These are phyloP conservation scores for Chlamydomonas sp. DNA, from an alignment of 139 green algal species.

Conservation along the genomic window DNA sequence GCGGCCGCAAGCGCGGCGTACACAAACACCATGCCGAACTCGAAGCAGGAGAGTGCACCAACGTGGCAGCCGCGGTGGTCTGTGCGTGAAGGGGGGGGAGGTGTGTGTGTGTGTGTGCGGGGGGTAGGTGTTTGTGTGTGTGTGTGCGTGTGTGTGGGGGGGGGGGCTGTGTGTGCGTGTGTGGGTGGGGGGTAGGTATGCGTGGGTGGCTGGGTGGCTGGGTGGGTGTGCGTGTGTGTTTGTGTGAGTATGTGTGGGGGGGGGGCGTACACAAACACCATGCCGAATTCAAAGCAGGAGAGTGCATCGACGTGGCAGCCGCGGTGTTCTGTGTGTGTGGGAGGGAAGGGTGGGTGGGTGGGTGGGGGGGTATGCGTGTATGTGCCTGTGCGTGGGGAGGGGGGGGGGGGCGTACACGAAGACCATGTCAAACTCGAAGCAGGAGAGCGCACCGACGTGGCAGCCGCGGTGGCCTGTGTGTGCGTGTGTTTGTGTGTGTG, in stretches of 20 bases:
- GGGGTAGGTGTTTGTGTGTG: too few species aligned
- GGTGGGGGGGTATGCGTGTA: background rate
- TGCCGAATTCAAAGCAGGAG: background rate
- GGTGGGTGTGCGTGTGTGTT: background rate
- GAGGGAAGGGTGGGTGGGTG: too few species aligned
- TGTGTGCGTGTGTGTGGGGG: too few species aligned
- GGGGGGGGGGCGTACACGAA: background rate
- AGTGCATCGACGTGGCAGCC: background rate
- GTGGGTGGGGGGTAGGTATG: too few species aligned
- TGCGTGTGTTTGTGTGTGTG: too few species aligned
- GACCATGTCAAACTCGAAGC: background rate
- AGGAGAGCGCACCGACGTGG: background rate
- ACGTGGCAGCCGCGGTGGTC: slow-evolving; percentile 36
- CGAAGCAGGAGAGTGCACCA: slow-evolving; percentile 47
- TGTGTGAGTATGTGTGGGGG: background rate
- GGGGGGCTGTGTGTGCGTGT: too few species aligned
- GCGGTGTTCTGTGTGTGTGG: too few species aligned
- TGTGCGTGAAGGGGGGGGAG: too few species aligned
- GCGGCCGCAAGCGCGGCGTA: slow-evolving; percentile 37
- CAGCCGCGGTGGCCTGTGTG: background rate
- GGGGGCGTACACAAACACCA: background rate
- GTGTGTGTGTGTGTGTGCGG: too few species aligned
- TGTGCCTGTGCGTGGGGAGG: background rate
- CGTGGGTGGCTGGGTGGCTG: too few species aligned
- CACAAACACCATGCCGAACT: slow-evolving; percentile 47